Base-by-base conservation (phyloP, 805 yeast genomes). In the Candida ovalis region DNA sequence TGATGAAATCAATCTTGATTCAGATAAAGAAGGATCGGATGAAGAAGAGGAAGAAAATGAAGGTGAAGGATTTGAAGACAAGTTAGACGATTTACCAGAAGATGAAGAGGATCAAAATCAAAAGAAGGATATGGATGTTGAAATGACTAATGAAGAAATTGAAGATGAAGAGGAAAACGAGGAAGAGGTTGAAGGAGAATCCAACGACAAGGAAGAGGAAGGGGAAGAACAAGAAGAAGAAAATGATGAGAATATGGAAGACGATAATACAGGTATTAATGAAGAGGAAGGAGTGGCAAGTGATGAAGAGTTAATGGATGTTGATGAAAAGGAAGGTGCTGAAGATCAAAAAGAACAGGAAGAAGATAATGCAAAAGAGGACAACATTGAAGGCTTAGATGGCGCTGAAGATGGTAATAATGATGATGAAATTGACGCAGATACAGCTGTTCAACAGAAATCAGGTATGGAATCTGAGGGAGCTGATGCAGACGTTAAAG, bases 1-100 rank as follows among this genome's bases (percentile, higher is more conserved):
- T 0, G 98, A 94, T 15, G 96, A 91, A 58, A 79, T 92, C 75
- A 82, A 92, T 56, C 71, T 92, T 27, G 98, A 92, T 60, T 82
- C 83, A n/a, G 95, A 80, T 22, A 84, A 76, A 4, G 91, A 82
- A 10, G 80, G 72, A 1, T 77, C 69, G 1, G 76, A 67, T 5
- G 75, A 73, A n/a, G 72, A 64, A 13, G 68, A 63, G 6, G 65
- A 54, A 4, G 38, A 10, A 3, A 66, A 55, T 1, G 70, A 58
- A n/a, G 69, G 59, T 19, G 61, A 61, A 7, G 67, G 57, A 3
- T 61, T 60, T 18, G 67, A 62, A 32, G 57, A 53, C 30, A 49
- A 48, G 40, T 19, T 53, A 12, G 55, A 58, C 3, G 57, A 50
- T 43, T 18, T 57, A 49, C 7, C 52, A 30, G 43, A 61, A 38